Evolutionary conservation across 352 stramenopile genomes (phyloP).

Genomic region (Phytophthora capsici): DNA sequence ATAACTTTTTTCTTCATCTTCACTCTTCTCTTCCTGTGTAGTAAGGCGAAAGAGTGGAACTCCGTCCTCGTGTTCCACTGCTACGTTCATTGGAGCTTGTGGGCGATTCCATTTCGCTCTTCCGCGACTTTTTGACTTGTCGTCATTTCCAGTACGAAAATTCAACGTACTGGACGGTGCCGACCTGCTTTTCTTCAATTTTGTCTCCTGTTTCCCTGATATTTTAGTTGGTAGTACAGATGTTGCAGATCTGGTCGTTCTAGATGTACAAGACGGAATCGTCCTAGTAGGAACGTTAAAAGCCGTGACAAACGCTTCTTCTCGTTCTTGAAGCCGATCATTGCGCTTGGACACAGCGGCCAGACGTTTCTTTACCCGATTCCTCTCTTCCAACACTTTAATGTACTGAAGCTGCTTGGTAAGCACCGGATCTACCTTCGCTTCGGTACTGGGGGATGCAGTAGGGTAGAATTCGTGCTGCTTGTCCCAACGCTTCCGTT

Average conservation of each 20-base stretch:
- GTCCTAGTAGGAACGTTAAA: constrained; percentile 67
- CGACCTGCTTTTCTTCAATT: constrained; percentile 39
- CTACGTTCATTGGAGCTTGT: constrained; percentile 49
- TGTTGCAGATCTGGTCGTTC: constrained; percentile 57
- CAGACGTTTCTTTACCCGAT: constrained; percentile 83
- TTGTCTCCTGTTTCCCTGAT: constrained; percentile 18
- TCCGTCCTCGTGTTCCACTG: constrained; percentile 46
- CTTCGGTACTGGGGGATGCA: background rate
- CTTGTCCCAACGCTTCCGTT: constrained; percentile 60
- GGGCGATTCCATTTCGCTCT: constrained; percentile 66
- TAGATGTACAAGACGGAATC: constrained; percentile 9
- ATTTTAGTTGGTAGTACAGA: constrained; percentile 48
- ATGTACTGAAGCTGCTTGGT: constrained; percentile 87
- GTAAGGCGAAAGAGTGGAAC: constrained; percentile 41
- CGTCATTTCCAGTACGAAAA: constrained; percentile 16
- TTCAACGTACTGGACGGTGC: constrained; percentile 54
- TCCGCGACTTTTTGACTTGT: constrained; percentile 5
- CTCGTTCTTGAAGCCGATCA: constrained; percentile 59
- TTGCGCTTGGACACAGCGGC: constrained; percentile 65
- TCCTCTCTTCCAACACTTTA: constrained; percentile 84
- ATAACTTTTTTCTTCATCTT: constrained; percentile 65
- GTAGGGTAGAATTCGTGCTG: constrained; percentile 36
- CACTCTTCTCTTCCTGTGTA: constrained; percentile 23
- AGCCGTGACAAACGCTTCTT: constrained; percentile 80
- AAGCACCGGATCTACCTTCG: constrained; percentile 55